Conservation (phyloP, 1,139 yeast species). For the Pichia kudriavzevii region DNA sequence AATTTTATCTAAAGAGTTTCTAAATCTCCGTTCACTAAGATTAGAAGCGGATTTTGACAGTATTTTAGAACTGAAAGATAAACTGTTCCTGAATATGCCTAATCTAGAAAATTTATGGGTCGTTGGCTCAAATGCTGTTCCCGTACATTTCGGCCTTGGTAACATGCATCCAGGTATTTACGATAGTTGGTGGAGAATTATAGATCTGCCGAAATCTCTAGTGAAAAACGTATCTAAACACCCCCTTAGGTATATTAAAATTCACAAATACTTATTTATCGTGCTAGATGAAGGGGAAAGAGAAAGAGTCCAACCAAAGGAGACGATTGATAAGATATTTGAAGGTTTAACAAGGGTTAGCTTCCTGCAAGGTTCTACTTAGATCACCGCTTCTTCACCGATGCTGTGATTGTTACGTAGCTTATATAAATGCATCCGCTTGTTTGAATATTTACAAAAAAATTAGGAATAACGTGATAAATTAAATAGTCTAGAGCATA, state of each 20-base stretch:
- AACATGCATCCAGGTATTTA: slow-evolving; percentile 47
- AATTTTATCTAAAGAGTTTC: slow-evolving; percentile 11
- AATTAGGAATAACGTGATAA: neutral
- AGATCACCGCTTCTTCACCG: slow-evolving; percentile 1
- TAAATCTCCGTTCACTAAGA: slow-evolving; percentile 30
- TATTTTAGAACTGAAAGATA: slow-evolving; percentile 17
- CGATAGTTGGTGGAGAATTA: slow-evolving; percentile 53
- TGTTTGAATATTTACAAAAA: slow-evolving; percentile 1
- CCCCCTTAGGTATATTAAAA: slow-evolving; percentile 36
- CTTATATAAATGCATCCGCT: neutral
- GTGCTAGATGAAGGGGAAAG: slow-evolving; percentile 14
- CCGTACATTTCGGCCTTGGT: slow-evolving; percentile 48
- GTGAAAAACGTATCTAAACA: slow-evolving; percentile 26
- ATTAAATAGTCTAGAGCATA: slow-evolving; percentile 3
- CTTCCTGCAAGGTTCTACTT: neutral
- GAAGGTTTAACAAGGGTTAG: slow-evolving; percentile 24
- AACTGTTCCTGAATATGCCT: slow-evolving; percentile 24
- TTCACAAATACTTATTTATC: slow-evolving; percentile 34
- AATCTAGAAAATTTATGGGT: slow-evolving; percentile 36
- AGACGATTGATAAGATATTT: slow-evolving; percentile 40
- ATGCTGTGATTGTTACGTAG: neutral
- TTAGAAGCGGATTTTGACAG: slow-evolving; percentile 32
- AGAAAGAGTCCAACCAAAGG: slow-evolving; percentile 33
- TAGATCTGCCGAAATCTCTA: slow-evolving; percentile 34
- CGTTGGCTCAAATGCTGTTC: slow-evolving; percentile 46